phyloP scores from a whole-genome alignment of 164 flowering plant genomes.

The Umbilicus rupestris region DNA sequence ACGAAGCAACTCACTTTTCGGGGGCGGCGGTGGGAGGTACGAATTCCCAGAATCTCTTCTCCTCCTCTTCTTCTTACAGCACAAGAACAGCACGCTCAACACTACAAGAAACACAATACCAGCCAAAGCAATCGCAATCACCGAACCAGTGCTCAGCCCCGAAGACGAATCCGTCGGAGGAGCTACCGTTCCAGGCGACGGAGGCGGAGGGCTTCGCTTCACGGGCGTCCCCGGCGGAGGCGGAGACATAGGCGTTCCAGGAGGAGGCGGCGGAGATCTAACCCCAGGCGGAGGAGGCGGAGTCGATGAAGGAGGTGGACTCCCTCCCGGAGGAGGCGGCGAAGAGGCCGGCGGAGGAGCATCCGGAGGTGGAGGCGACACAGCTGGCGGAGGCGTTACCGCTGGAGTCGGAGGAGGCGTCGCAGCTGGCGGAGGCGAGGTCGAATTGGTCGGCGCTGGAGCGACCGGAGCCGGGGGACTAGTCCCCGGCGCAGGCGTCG shows the following conservation, averaged over 20 bases:
- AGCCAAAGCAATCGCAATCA: neutral
- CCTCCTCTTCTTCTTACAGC: neutral
- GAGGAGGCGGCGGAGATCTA: neutral
- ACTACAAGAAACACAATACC: neutral
- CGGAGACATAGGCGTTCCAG: neutral
- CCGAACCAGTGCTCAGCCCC: neutral
- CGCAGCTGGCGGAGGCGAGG: neutral
- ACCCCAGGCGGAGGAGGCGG: conserved; percentile 6
- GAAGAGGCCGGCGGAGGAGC: neutral
- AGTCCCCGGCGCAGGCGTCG: conserved; percentile 6
- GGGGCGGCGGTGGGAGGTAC: neutral
- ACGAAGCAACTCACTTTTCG: neutral
- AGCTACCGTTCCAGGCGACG: neutral
- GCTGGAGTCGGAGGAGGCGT: neutral
- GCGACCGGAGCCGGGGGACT: conserved; percentile 8
- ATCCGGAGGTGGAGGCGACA: neutral
- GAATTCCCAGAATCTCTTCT: neutral
- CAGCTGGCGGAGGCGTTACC: neutral
- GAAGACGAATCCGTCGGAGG: neutral
- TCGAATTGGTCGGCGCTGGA: neutral
- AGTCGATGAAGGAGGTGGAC: neutral
- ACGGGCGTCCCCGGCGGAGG: conserved; percentile 2
- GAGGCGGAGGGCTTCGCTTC: conserved; percentile 2
- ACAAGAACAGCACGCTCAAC: neutral
- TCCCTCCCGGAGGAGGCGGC: neutral